A percentile compares a stretch with the other conserved stretches of the same genome.
Evolutionary conservation across 208 protist species (phyloP).

Genomic region (Tritrichomonas musculus): DNA sequence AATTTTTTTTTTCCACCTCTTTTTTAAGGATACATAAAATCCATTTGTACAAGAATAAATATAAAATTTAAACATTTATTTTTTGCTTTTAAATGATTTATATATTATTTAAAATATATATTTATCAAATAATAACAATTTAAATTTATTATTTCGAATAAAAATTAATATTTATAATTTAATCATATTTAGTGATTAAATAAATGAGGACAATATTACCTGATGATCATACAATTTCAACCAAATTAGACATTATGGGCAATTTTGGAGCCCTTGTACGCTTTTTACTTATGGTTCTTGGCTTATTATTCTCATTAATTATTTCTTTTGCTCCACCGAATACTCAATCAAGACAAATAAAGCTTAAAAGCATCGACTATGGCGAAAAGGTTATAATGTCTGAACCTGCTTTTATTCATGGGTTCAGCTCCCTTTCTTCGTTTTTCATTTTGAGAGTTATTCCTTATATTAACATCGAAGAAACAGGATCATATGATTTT

Average conservation of each 20-base stretch:
- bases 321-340: background rate
- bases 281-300: background rate
- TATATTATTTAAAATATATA: too few species aligned
- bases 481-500: background rate
- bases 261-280: background rate
- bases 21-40: too few species aligned
- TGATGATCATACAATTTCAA: background rate
- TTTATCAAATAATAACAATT: too few species aligned
- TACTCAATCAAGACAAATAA: background rate
- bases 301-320: background rate
- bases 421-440: background rate
- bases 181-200: too few species aligned
- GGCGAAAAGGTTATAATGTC: background rate
- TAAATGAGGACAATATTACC: background rate
- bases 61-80: too few species aligned
- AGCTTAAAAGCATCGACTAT: too few species aligned
- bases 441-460: background rate
- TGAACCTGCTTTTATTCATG: background rate
- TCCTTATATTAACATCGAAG: background rate
- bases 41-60: too few species aligned
- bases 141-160: too few species aligned
- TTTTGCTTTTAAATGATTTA: too few species aligned
- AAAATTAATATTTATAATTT: too few species aligned
- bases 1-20: too few species aligned
- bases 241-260: background rate